phyloP scores from a whole-genome alignment of 805 yeast genomes.

The Starmerella stellata region DNA sequence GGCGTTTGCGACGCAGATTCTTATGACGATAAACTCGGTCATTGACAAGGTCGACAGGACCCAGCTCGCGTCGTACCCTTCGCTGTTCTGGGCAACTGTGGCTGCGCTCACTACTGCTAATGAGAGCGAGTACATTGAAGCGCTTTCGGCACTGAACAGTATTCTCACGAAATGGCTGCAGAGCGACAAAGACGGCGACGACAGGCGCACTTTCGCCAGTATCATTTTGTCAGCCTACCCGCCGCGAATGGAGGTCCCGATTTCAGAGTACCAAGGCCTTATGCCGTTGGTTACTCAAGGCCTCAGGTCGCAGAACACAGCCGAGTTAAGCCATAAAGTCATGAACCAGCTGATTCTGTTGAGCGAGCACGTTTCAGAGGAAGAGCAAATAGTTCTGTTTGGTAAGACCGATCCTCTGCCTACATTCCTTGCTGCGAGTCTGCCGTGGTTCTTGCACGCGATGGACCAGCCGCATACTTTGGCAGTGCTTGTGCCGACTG shows the following conservation, averaged over 20 bases:
- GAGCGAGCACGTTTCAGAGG: constrained; percentile 43
- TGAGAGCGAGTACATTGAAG: constrained; percentile 84
- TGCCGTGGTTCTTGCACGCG: constrained; percentile 74
- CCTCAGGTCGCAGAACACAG: constrained; percentile 59
- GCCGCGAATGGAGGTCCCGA: constrained; percentile 73
- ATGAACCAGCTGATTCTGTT: constrained; percentile 38
- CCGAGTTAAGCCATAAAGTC: constrained; percentile 56
- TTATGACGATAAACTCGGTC: constrained; percentile 87
- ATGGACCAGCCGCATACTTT: constrained; percentile 39
- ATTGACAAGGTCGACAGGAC: constrained; percentile 69
- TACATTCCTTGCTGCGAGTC: constrained; percentile 53
- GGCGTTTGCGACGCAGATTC: constrained; percentile 90
- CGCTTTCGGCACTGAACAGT: constrained; percentile 60
- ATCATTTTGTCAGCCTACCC: constrained; percentile 79
- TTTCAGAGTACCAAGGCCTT: constrained; percentile 55
- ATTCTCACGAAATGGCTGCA: constrained; percentile 43
- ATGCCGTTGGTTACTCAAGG: constrained; percentile 70
- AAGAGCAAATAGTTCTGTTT: constrained; percentile 33
- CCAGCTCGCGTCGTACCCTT: constrained; percentile 72
- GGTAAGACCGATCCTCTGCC: constrained; percentile 55
- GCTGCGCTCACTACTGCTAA: constrained; percentile 81
- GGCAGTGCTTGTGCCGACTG: constrained; percentile 37
- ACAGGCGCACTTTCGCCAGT: constrained; percentile 65
- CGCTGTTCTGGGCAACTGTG: constrained; percentile 84
- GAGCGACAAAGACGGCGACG: not conserved